A percentile compares a stretch with the other conserved stretches of the same genome.
phyloP scores from a whole-genome alignment of 768 basidiomycete genomes.

The Hygrophoropsis aurantiaca region DNA sequence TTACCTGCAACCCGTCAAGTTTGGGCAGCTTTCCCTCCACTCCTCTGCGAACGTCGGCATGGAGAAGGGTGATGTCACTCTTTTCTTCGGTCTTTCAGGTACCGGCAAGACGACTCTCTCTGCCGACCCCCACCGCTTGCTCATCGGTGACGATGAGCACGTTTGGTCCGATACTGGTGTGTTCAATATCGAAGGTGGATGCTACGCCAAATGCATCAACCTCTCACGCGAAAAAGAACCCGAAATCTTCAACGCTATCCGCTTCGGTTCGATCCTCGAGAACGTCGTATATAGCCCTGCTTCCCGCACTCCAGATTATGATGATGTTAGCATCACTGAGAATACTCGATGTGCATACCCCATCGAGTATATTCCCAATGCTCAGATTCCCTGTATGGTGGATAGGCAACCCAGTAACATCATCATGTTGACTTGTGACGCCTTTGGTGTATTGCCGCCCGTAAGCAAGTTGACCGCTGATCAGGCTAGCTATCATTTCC shows the following conservation, averaged over 20 bases:
- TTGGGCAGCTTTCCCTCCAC: slow-evolving; percentile 95
- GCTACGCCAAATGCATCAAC: slow-evolving; percentile 98
- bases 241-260: slow-evolving; percentile 94
- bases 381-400: slow-evolving; percentile 89
- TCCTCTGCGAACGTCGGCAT: slow-evolving; percentile 96
- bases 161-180: slow-evolving; percentile 99
- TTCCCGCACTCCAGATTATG: slow-evolving; percentile 86
- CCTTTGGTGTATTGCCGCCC: slow-evolving; percentile 96
- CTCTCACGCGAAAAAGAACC: slow-evolving; percentile 97
- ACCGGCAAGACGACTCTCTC: slow-evolving; percentile 99
- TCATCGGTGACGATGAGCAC: slow-evolving; percentile 99
- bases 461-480: slow-evolving; percentile 89
- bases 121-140: slow-evolving; percentile 88
- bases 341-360: slow-evolving; percentile 99
- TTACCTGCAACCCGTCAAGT: slow-evolving; percentile 98
- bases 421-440: slow-evolving; percentile 97
- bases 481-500: slow-evolving; percentile 97
- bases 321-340: slow-evolving; percentile 95
- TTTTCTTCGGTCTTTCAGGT: slow-evolving; percentile 98
- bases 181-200: slow-evolving; percentile 99
- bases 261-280: slow-evolving; percentile 95
- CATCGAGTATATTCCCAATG: slow-evolving; percentile 95
- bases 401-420: slow-evolving; percentile 89
- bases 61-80: slow-evolving; percentile 86
- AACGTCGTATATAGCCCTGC: slow-evolving; percentile 95